phyloP scores from a whole-genome alignment of 768 basidiomycete species.

The Cyclocybe cylindracea region DNA sequence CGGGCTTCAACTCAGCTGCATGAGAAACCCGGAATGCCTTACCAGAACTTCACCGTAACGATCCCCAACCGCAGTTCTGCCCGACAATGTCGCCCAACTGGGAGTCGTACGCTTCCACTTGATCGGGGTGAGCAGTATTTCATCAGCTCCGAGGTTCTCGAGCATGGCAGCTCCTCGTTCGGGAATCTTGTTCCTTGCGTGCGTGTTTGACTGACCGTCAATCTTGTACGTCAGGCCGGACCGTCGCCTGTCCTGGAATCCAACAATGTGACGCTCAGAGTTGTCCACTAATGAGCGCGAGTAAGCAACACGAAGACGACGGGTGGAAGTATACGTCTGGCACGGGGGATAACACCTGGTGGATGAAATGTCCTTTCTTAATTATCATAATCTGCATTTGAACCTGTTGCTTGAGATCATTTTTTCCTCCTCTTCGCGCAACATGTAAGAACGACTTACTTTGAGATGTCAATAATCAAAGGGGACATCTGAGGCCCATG shows the following conservation, averaged over 20 bases:
- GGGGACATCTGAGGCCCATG: no score
- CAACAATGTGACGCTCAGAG: constrained; percentile 22
- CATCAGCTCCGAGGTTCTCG: neutral
- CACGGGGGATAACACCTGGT: no score
- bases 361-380: no score
- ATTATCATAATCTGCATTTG: no score
- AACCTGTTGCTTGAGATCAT: no score
- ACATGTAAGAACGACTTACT: no score
- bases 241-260: constrained; percentile 27
- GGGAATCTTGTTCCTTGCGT: no score
- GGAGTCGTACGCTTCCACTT: constrained; percentile 29
- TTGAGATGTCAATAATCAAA: no score
- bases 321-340: no score
- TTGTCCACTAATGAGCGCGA: neutral
- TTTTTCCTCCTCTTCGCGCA: no score
- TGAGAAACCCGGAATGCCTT: constrained; percentile 31
- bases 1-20: constrained; percentile 36
- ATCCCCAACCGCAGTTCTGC: constrained; percentile 22
- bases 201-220: neutral
- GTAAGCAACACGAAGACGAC: no score
- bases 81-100: constrained; percentile 24
- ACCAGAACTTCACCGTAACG: constrained; percentile 46
- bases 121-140: constrained; percentile 27
- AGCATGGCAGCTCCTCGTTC: no score
- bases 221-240: constrained; percentile 20